A percentile compares a stretch with the other conserved stretches of the same genome.
These are phyloP conservation scores for Blastobotrys muscicola DNA, from an alignment of 805 yeast genomes.

Conservation along the genomic window DNA sequence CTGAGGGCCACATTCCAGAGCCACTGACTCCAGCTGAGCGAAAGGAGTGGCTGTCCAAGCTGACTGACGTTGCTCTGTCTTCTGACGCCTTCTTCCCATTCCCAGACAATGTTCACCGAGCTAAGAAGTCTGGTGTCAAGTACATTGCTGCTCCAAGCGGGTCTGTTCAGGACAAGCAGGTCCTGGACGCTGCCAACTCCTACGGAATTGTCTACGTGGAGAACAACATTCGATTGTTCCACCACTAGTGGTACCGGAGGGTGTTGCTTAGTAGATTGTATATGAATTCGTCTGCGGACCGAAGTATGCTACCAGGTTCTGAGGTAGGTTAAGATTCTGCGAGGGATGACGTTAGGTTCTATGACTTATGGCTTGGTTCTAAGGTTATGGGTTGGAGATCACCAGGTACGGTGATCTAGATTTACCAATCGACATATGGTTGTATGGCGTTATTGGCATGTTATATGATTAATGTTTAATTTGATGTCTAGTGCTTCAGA, in stretches of 20 bases:
- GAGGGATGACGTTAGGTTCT: too few relatives aligned
- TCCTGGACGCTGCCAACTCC: constrained; percentile 90
- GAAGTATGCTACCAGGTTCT: too few relatives aligned
- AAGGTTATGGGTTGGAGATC: too few relatives aligned
- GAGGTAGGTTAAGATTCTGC: too few relatives aligned
- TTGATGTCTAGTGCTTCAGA: neutral
- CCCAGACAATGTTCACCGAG: constrained; percentile 98
- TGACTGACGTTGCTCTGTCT: constrained; percentile 80
- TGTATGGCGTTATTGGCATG: too few relatives aligned
- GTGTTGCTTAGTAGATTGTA: too few relatives aligned
- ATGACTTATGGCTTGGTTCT: too few relatives aligned
- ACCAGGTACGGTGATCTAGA: too few relatives aligned
- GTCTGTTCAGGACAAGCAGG: constrained; percentile 95
- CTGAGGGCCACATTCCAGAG: constrained; percentile 49
- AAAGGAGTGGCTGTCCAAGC: constrained; percentile 72
- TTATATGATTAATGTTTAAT: too few relatives aligned
- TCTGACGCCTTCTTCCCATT: constrained; percentile 99
- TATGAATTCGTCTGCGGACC: too few relatives aligned
- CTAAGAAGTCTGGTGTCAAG: constrained; percentile 93
- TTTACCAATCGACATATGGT: too few relatives aligned
- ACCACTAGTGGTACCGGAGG: constrained; percentile 47
- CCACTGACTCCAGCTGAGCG: constrained; percentile 80
- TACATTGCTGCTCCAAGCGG: constrained; percentile 96
- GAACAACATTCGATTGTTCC: constrained; percentile 96
- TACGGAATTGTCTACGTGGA: constrained; percentile 86